A percentile compares a stretch with the other conserved stretches of the same genome.
phyloP scores from a whole-genome alignment of 345 rosid species.

The Eucalyptus urophylla region DNA sequence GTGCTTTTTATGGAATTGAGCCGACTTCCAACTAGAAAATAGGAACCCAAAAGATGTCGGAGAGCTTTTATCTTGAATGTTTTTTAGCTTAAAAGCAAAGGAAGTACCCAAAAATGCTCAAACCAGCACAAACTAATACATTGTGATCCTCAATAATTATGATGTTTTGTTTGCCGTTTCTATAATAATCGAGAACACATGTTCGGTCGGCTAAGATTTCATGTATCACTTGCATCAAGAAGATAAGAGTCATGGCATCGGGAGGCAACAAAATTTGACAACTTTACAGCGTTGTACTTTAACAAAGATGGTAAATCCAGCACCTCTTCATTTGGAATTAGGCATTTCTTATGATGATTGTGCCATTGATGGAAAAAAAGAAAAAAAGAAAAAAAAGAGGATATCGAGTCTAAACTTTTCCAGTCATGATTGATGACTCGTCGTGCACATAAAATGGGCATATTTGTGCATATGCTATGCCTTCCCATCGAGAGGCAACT shows the following conservation, averaged over 20 bases:
- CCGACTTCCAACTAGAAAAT: neutral
- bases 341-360: no score
- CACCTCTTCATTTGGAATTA: no score
- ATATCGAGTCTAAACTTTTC: neutral
- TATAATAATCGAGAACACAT: neutral
- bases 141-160: neutral
- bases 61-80: neutral
- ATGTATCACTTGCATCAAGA: neutral
- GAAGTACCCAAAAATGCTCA: neutral
- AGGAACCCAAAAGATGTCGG: neutral
- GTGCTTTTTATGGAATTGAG: neutral
- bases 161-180: neutral
- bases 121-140: neutral
- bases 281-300: no score
- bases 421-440: neutral
- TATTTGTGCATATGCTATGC: neutral
- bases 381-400: neutral
- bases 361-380: no score
- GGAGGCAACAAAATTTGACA: no score
- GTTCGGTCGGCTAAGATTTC: neutral
- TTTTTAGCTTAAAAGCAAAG: neutral
- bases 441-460: neutral
- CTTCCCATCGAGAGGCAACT: neutral
- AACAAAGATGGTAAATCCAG: no score
- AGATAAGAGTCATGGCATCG: no score